Evolutionary conservation across 1,284 basidiomycete genomes (phyloP), one percentile per base, ranked within the genome.

Genomic region (Prillingera fragicola): DNA sequence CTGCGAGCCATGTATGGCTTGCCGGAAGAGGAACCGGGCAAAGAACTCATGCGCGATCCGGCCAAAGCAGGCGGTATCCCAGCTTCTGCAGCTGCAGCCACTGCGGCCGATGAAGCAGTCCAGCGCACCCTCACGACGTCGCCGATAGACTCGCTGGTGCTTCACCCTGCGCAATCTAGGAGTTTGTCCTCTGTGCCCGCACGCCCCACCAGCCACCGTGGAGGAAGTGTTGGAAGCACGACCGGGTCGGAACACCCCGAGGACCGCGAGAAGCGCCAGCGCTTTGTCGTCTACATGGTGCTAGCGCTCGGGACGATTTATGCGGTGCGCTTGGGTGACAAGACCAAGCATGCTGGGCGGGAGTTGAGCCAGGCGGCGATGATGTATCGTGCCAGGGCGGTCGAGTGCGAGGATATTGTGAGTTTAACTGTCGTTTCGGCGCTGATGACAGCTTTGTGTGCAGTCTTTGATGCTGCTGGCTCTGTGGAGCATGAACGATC

Each of bases 241-340:
- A n/a, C n/a, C n/a, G n/a, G n/a, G n/a, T 31, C 29, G n/a, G 29
- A 31, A 15, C 29, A 31, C n/a, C 18, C n/a, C 29, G 18, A 15
- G n/a, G n/a, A 15, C n/a, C 43, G 50, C 2, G 55, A 56, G 28
- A 56, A 62, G 36, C n/a, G n/a, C n/a, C n/a, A n/a, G n/a, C n/a
- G n/a, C n/a, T 62, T 63, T 39, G 34, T 59, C 25, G 32, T 60
- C n/a, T 56, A 52, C 50, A 57, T 63, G 56, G 55, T 62, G 14
- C 54, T 60, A 19, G 56, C 60, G 1, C 50, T 63, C 21, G 62
- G 62, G 2, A 53, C 46, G 1, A 46, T 48, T 12, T 42, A 45
- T 13, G 31, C 41, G 9, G 57, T 55, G 31, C 50, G 54, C 3
- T 31, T 49, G 7, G 56, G 56, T 8, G 58, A 57, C 43, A 46